Evolutionary conservation across 805 yeast genomes (phyloP).

Genomic region (Hagleromyces aurorensis): DNA sequence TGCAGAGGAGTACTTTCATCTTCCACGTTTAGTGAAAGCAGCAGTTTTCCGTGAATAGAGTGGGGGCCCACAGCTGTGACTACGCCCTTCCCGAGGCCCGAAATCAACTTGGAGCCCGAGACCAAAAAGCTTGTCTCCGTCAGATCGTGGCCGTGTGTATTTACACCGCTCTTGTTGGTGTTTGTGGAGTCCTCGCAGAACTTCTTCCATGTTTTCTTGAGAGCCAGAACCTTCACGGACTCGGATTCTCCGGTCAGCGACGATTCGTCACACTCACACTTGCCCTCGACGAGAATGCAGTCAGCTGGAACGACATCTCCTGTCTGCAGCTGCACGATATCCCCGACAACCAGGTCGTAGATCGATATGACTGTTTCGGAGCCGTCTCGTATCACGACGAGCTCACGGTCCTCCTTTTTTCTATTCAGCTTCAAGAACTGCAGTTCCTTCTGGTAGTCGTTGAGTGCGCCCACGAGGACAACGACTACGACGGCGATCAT

Average conservation of each 20-base stretch:
- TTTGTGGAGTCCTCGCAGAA: no score
- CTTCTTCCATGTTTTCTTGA: constrained; percentile 33
- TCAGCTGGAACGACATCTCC: constrained; percentile 95
- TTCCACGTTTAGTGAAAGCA: constrained; percentile 70
- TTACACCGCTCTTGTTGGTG: constrained; percentile 10
- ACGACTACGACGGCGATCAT: constrained; percentile 86
- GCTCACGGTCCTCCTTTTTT: constrained; percentile 77
- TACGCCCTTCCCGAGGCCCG: constrained; percentile 79
- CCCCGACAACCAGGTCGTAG: constrained; percentile 79
- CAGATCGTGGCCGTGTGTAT: constrained; percentile 27
- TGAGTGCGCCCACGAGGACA: constrained; percentile 88
- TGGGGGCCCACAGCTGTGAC: constrained; percentile 87
- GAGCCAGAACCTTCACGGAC: constrained; percentile 63
- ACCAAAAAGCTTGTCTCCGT: constrained; percentile 75
- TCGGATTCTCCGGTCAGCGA: constrained; percentile 92
- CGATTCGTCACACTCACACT: constrained; percentile 83
- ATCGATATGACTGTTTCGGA: constrained; percentile 60
- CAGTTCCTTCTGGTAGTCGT: constrained; percentile 92
- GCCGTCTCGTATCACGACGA: constrained; percentile 70
- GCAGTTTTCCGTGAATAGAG: constrained; percentile 87
- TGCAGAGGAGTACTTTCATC: constrained; percentile 86
- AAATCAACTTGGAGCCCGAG: constrained; percentile 81
- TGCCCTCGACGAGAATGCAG: constrained; percentile 63
- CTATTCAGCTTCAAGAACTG: constrained; percentile 85
- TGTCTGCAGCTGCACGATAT: constrained; percentile 71